phyloP scores from a whole-genome alignment of 148 eudicot species.

The Selenicereus undatus region DNA sequence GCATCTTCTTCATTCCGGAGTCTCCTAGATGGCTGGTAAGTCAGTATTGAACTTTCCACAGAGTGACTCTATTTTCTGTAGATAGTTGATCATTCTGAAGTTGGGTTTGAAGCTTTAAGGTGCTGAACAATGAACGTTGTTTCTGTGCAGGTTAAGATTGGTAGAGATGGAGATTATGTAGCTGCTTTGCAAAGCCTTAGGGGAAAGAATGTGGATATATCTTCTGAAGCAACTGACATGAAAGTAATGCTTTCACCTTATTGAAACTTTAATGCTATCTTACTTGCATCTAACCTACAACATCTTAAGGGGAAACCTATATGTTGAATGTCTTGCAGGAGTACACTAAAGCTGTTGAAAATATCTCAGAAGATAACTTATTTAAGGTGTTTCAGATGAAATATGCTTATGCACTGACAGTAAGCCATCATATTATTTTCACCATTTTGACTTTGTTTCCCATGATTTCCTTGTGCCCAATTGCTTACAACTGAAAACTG shows the following conservation, averaged over 20 bases:
- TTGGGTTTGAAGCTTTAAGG: background rate
- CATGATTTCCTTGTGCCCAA: background rate
- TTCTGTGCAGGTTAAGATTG: constrained; percentile 49
- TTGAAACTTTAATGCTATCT: background rate
- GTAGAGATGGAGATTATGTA: constrained; percentile 39
- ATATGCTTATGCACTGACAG: constrained; percentile 47
- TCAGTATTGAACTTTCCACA: background rate
- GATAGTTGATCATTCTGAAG: background rate
- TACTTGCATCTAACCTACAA: background rate
- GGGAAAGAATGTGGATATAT: constrained; percentile 47
- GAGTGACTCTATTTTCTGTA: background rate
- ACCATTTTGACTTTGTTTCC: background rate
- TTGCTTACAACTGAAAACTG: background rate
- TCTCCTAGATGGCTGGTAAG: constrained; percentile 81
- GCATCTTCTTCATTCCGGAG: constrained; percentile 54
- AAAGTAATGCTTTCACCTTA: constrained; percentile 32
- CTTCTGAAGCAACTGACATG: constrained; percentile 60
- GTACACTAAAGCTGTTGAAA: constrained; percentile 29
- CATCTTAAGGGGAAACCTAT: background rate
- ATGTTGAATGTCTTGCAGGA: constrained; percentile 30
- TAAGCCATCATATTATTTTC: constrained; percentile 20
- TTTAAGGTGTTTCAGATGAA: constrained; percentile 40
- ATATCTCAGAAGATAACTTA: constrained; percentile 30
- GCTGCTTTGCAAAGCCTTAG: constrained; percentile 49
- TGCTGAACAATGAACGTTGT: background rate